phyloP scores from a whole-genome alignment of 768 basidiomycete species.

The Lepiota venenata region DNA sequence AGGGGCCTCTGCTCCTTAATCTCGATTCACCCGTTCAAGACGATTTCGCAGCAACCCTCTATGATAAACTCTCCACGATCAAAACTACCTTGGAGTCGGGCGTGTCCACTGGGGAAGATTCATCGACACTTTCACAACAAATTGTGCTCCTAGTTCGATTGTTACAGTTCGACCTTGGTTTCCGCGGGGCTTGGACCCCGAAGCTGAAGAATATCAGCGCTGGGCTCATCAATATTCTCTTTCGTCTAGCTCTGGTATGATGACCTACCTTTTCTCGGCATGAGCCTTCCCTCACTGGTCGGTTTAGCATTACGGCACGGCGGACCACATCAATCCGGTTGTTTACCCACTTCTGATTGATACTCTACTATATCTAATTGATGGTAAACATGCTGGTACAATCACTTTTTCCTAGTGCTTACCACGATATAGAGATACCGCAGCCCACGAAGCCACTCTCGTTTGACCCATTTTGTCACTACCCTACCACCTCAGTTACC shows the following conservation, averaged over 20 bases:
- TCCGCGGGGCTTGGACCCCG: conserved; percentile 51
- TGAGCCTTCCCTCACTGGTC: background rate
- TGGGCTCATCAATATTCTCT: conserved; percentile 39
- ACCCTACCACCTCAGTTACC: conserved; percentile 47
- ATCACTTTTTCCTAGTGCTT: background rate
- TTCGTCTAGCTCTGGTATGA: conserved; percentile 52
- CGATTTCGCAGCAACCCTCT: conserved; percentile 48
- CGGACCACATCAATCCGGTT: conserved; percentile 50
- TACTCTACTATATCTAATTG: conserved; percentile 69
- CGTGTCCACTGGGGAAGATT: conserved; percentile 16
- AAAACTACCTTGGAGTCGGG: conserved; percentile 27
- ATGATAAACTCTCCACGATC: conserved; percentile 33
- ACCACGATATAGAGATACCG: conserved; percentile 51
- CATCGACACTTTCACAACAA: conserved; percentile 15
- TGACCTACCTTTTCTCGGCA: background rate
- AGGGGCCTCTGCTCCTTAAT: conserved; percentile 36
- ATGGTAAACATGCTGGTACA: conserved; percentile 46
- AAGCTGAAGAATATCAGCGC: conserved; percentile 44
- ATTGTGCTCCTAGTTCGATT: conserved; percentile 61
- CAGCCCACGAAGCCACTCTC: conserved; percentile 49
- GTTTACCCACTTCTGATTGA: conserved; percentile 68
- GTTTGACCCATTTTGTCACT: conserved; percentile 63
- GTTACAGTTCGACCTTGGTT: conserved; percentile 71
- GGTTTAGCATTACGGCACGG: conserved; percentile 51
- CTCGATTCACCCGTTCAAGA: conserved; percentile 57